Evolutionary conservation across 768 basidiomycete genomes (phyloP).

Genomic region (Pluteus cervinus): DNA sequence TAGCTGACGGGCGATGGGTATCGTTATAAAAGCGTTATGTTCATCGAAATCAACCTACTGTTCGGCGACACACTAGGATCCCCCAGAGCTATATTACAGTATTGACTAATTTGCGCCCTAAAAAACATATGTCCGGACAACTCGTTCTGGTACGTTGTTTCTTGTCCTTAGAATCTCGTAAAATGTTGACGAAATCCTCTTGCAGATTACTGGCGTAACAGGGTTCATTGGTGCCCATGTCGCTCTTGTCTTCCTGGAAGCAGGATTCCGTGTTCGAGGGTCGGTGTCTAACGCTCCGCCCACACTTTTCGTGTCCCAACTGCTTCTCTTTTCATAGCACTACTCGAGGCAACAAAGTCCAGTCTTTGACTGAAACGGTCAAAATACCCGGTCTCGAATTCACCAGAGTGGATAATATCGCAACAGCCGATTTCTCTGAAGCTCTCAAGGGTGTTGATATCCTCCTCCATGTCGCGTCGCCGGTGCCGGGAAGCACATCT

Average conservation of each 20-base stretch:
- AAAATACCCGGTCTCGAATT: slow-evolving; percentile 24
- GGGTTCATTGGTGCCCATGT: slow-evolving; percentile 36
- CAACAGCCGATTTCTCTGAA: slow-evolving; percentile 35
- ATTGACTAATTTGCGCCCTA: no score
- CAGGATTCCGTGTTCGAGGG: slow-evolving; percentile 36
- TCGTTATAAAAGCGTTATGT: no score
- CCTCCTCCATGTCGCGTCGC: slow-evolving; percentile 39
- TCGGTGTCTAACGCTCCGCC: no score
- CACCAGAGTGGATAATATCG: slow-evolving; percentile 23
- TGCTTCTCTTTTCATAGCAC: slow-evolving; percentile 18
- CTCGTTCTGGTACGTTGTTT: no score
- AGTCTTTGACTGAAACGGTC: slow-evolving; percentile 14
- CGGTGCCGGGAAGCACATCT: slow-evolving; percentile 20
- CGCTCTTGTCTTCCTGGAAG: slow-evolving; percentile 23
- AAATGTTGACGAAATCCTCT: no score
- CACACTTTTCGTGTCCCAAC: background rate
- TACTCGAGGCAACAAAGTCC: slow-evolving; percentile 24
- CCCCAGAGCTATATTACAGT: no score
- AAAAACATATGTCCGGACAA: no score
- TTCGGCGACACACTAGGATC: no score
- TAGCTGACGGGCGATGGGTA: no score
- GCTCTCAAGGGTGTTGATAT: slow-evolving; percentile 46
- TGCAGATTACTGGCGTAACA: slow-evolving; percentile 35
- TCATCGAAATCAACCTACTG: no score
- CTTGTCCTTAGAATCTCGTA: no score